Base-by-base conservation (phyloP, 345 rosid genomes). In the Linum trigynum region DNA sequence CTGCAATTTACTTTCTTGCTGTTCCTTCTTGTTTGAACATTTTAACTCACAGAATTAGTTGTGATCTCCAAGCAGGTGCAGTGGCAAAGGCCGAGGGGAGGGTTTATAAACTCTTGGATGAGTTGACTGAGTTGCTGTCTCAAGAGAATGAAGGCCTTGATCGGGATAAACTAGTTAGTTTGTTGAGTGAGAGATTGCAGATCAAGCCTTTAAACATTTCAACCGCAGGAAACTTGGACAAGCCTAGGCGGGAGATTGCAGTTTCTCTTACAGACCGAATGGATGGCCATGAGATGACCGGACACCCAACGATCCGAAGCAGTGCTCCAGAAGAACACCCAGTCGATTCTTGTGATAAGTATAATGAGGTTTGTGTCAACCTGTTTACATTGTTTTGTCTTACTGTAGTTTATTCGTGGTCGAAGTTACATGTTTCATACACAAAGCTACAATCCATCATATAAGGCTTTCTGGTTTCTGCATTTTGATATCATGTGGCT, bases 151-250 rank as follows among this genome's bases (percentile, higher is more conserved):
- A 77, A 74, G 86, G 81, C 51, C 83, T 84, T 41, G 89, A 78
- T 68, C 86, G 84, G 67, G 92, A 82, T 71, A 83, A 77, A 38
- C 81, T 83, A 4, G 41, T 81, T 62, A 77, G 43, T 69, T 79
- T 86, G 65, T 73, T 90, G 64, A 80, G 79, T 68, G 84, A 84
- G 63, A 74, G 36, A 35, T 79, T 94, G 82, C 83, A 84, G 74
- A 78, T 90, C 61, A 81, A 84, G 76, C 75, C 91, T 65, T 64
- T 80, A 73, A 69, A 69, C 66, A 39, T 79, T 70, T 73, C 83
- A n/a, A 23, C 0, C 32, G 71, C 61, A 55, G 79, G 72, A 45
- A 76, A 67, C 57, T 57, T 76, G 58, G 61, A 74, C 59, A 85
- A 79, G 64, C 78, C 70, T 59, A 84, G 86, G 71, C 72, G 62